phyloP scores from a whole-genome alignment of 148 eudicot species.

The Selenicereus undatus region DNA sequence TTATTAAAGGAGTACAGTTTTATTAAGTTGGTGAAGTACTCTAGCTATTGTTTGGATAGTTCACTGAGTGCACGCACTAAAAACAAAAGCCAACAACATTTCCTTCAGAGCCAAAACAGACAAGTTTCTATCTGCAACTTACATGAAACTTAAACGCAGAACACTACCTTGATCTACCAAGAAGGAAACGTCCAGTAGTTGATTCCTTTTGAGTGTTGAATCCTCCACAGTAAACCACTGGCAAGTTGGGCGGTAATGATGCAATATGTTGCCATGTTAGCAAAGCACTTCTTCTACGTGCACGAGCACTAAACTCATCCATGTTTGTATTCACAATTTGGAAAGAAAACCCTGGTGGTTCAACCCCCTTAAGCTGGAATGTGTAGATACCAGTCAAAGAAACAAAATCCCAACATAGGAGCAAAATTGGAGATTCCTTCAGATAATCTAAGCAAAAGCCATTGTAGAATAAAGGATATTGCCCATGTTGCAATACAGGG shows the following conservation, averaged over 20 bases:
- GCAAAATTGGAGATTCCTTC: neutral
- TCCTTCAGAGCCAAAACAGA: neutral
- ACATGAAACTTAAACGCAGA: neutral
- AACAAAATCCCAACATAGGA: conserved; percentile 16
- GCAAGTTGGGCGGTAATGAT: conserved; percentile 92
- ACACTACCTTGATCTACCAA: conserved; percentile 87
- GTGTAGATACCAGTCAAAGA: conserved; percentile 84
- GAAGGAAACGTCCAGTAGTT: conserved; percentile 98
- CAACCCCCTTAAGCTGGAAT: conserved; percentile 91
- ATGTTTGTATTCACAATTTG: conserved; percentile 92
- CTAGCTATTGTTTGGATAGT: neutral
- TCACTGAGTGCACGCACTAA: conserved; percentile 1
- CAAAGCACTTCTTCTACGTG: conserved; percentile 92
- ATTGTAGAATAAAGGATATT: conserved; percentile 60
- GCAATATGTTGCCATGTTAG: conserved; percentile 99
- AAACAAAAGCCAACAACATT: neutral
- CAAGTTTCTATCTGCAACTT: neutral
- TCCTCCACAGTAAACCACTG: conserved; percentile 94
- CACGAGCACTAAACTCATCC: conserved; percentile 92
- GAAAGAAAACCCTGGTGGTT: conserved; percentile 96
- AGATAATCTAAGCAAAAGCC: neutral
- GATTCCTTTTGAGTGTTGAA: conserved; percentile 97
- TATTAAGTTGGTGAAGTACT: neutral
- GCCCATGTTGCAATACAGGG: conserved; percentile 97
- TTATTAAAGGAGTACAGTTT: neutral